phyloP scores from a whole-genome alignment of 371 early-diverging fungal species.

The Polyrhizophydium stewartii region DNA sequence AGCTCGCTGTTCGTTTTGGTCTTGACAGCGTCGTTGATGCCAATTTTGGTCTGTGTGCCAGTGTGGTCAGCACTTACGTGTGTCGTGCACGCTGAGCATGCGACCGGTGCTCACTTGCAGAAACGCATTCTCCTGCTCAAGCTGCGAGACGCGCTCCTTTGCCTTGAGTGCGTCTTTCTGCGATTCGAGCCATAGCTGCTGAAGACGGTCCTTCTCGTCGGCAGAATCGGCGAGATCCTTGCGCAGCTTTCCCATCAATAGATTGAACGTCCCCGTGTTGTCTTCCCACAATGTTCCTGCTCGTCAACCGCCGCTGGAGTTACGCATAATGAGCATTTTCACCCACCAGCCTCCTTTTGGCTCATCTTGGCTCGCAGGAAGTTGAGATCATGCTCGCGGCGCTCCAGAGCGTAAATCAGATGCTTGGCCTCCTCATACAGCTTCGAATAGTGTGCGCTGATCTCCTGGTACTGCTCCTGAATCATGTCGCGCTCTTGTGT shows the following conservation, averaged over 20 bases:
- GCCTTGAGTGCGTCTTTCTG: constrained; percentile 37
- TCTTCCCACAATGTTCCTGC: constrained; percentile 1
- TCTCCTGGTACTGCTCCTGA: constrained; percentile 17
- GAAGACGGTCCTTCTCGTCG: constrained; percentile 35
- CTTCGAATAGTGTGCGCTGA: constrained; percentile 28
- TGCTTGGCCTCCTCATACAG: constrained; percentile 40
- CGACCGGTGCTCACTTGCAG: constrained; percentile 18
- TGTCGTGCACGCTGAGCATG: neutral
- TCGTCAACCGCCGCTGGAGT: neutral
- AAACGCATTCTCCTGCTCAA: constrained; percentile 29
- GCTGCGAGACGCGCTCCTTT: constrained; percentile 16
- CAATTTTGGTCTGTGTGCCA: constrained; percentile 32
- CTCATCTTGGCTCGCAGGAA: constrained; percentile 25
- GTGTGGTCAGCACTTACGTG: neutral
- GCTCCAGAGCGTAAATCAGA: constrained; percentile 40
- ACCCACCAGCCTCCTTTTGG: constrained; percentile 22
- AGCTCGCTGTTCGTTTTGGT: constrained; percentile 31
- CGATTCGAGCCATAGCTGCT: constrained; percentile 41
- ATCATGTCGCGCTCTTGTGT: constrained; percentile 10
- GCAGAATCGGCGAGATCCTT: constrained; percentile 27
- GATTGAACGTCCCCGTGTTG: constrained; percentile 7
- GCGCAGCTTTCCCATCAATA: constrained; percentile 17
- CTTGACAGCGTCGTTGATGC: constrained; percentile 38
- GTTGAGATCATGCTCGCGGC: constrained; percentile 48
- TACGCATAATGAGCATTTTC: neutral